Evolutionary conservation across 139 green algal genomes (phyloP).

Genomic region (Picochlorum sp.): DNA sequence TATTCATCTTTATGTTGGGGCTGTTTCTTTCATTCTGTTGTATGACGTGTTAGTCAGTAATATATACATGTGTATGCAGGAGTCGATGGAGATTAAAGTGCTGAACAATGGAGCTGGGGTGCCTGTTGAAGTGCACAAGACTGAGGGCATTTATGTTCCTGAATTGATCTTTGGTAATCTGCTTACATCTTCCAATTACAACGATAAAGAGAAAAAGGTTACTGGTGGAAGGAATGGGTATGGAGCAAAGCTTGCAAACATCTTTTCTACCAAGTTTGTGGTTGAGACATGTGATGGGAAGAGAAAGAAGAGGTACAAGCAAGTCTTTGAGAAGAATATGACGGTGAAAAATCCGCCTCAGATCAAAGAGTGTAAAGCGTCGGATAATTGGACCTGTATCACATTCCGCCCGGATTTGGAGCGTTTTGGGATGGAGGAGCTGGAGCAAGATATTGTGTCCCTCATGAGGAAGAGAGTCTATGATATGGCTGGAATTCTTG

Average conservation of each 20-base stretch:
- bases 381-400: conserved; percentile 96
- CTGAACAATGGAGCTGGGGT: conserved; percentile 95
- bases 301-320: conserved; percentile 73
- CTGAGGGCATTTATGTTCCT: conserved; percentile 88
- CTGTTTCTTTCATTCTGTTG: neutral
- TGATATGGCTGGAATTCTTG: conserved; percentile 90
- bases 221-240: conserved; percentile 98
- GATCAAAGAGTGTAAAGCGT: conserved; percentile 77
- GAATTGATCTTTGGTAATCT: conserved; percentile 99
- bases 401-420: conserved; percentile 92
- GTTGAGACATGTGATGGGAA: conserved; percentile 92
- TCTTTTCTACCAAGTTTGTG: conserved; percentile 96
- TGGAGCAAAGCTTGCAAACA: conserved; percentile 98
- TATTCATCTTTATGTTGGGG: conserved; percentile 17
- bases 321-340: conserved; percentile 82
- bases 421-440: conserved; percentile 79
- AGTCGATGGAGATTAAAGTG: conserved; percentile 67
- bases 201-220: conserved; percentile 97
- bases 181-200: conserved; percentile 96
- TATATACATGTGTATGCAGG: conserved; percentile 29
- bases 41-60: neutral
- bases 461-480: conserved; percentile 95
- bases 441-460: conserved; percentile 52
- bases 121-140: conserved; percentile 93
- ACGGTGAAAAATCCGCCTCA: conserved; percentile 53